Conservation (phyloP, 2,329 filamentous ascomycete genomes). For the Alternaria dauci region DNA sequence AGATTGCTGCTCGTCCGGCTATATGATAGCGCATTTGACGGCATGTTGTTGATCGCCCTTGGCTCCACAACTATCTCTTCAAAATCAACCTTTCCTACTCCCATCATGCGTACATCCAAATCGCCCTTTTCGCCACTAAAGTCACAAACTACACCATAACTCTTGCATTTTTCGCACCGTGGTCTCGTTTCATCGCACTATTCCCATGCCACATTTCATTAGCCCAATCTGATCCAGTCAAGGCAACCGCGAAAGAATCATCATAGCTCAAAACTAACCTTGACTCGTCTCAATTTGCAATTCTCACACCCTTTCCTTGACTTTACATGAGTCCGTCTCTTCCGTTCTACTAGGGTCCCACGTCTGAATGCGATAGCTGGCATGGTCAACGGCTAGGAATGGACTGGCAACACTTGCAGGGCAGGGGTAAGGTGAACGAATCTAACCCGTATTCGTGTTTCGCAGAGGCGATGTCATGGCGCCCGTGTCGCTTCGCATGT, state of each 20-base stretch:
- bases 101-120: background rate
- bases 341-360: constrained; percentile 22
- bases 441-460: background rate
- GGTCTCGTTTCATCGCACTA: constrained; percentile 65
- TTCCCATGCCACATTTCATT: background rate
- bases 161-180: constrained; percentile 58
- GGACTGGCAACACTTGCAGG: background rate
- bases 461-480: background rate
- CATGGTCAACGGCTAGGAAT: constrained; percentile 17
- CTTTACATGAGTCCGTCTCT: constrained; percentile 58
- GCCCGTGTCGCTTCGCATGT: background rate
- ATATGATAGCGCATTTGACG: too few relatives aligned
- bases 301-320: constrained; percentile 64
- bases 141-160: constrained; percentile 60
- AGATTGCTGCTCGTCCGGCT: background rate
- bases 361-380: constrained; percentile 19
- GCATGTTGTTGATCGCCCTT: background rate
- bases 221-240: background rate
- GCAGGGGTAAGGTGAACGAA: background rate
- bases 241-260: background rate
- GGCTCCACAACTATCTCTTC: background rate
- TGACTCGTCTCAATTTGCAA: constrained; percentile 64
- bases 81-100: background rate
- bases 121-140: constrained; percentile 28
- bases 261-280: constrained; percentile 50